These are phyloP conservation scores for Torulaspora globosa DNA, from an alignment of 1,139 yeast genomes.

Conservation along the genomic window DNA sequence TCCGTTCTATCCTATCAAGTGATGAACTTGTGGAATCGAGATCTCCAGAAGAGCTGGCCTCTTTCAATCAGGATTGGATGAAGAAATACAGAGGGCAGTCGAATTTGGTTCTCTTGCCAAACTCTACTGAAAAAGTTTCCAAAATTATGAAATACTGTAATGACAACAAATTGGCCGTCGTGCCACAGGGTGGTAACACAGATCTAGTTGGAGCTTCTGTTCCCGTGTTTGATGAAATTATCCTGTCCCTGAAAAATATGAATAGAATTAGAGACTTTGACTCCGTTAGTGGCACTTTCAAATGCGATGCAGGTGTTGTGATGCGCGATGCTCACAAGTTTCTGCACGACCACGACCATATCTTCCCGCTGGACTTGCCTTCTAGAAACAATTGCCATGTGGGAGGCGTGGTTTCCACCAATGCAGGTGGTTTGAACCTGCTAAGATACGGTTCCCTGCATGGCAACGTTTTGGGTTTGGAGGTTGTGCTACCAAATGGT, in stretches of 20 bases:
- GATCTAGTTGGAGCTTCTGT: slow-evolving; percentile 94
- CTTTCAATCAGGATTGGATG: slow-evolving; percentile 81
- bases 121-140: slow-evolving; percentile 68
- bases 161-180: slow-evolving; percentile 72
- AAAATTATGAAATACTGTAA: slow-evolving; percentile 75
- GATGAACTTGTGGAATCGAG: slow-evolving; percentile 42
- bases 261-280: slow-evolving; percentile 80
- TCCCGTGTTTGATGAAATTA: slow-evolving; percentile 86
- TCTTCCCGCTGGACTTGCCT: slow-evolving; percentile 88
- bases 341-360: slow-evolving; percentile 73
- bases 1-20: slow-evolving; percentile 49
- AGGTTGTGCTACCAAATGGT: slow-evolving; percentile 86
- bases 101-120: slow-evolving; percentile 70
- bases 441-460: slow-evolving; percentile 86
- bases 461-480: slow-evolving; percentile 86
- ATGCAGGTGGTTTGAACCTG: slow-evolving; percentile 88
- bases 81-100: slow-evolving; percentile 82
- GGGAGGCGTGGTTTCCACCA: slow-evolving; percentile 91
- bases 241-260: slow-evolving; percentile 62
- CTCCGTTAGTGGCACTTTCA: slow-evolving; percentile 72
- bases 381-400: slow-evolving; percentile 94
- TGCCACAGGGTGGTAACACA: slow-evolving; percentile 95
- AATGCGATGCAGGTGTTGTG: slow-evolving; percentile 84
- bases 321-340: slow-evolving; percentile 78
- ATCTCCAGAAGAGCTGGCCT: slow-evolving; percentile 55